Evolutionary conservation across 768 basidiomycete species (phyloP).

Genomic region (Gymnopilus junonius): DNA sequence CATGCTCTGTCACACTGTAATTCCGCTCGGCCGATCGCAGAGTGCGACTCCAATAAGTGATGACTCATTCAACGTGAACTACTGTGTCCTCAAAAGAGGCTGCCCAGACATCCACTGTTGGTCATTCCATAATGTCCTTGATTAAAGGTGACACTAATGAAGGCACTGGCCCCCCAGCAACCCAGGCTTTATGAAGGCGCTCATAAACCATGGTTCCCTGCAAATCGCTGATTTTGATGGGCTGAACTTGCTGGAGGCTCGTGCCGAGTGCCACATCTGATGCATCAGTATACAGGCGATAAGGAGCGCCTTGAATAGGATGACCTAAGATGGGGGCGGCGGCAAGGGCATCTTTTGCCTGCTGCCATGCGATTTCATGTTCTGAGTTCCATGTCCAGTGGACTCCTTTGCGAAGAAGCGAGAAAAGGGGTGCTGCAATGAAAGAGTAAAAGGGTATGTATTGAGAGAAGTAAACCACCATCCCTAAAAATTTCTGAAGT

Average conservation of each 20-base stretch:
- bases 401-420: slow-evolving; percentile 30
- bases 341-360: slow-evolving; percentile 28
- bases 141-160: not conserved
- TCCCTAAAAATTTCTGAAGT: slow-evolving; percentile 37
- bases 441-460: slow-evolving; percentile 41
- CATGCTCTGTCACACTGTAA: slow-evolving; percentile 35
- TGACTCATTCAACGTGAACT: slow-evolving; percentile 35
- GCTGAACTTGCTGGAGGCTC: slow-evolving; percentile 1
- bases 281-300: slow-evolving; percentile 39
- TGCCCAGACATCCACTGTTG: not conserved
- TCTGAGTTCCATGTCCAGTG: slow-evolving; percentile 23
- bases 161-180: not conserved
- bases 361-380: slow-evolving; percentile 31
- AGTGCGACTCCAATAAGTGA: slow-evolving; percentile 33
- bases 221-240: not conserved
- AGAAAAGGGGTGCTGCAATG: slow-evolving; percentile 35
- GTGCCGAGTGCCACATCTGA: slow-evolving; percentile 28
- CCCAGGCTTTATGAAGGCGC: not conserved
- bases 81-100: slow-evolving; percentile 28
- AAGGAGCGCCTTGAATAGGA: slow-evolving; percentile 28
- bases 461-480: slow-evolving; percentile 39
- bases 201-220: not conserved
- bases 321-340: slow-evolving; percentile 35
- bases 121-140: not conserved
- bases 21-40: slow-evolving; percentile 30